phyloP scores from a whole-genome alignment of 345 rosid genomes.

The Bruguiera parviflora region DNA sequence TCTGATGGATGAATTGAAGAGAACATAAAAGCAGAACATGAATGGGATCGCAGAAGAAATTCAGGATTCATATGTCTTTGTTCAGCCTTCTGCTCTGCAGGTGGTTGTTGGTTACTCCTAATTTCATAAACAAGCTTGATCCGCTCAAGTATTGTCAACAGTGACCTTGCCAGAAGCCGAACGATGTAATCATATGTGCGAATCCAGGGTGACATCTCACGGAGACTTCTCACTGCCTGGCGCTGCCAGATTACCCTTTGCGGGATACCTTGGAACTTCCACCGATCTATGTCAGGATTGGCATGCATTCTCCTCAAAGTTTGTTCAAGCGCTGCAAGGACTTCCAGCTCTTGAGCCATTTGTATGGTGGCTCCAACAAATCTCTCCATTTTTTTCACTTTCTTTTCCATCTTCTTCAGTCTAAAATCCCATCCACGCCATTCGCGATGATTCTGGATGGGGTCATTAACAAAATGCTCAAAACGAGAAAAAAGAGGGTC shows the following conservation, averaged over 20 bases:
- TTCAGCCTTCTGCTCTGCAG: conserved; percentile 12
- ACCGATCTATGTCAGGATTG: conserved; percentile 31
- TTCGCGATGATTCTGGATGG: conserved; percentile 35
- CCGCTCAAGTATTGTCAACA: conserved; percentile 55
- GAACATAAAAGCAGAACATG: conserved; percentile 36
- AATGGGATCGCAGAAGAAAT: conserved; percentile 30
- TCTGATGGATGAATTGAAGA: conserved; percentile 41
- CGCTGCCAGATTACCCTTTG: conserved; percentile 52
- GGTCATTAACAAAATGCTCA: conserved; percentile 46
- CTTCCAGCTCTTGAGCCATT: conserved; percentile 57
- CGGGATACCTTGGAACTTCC: conserved; percentile 47
- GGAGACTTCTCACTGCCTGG: conserved; percentile 50
- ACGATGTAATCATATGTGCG: conserved; percentile 54
- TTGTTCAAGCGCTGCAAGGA: conserved; percentile 64
- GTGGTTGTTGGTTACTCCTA: conserved; percentile 19
- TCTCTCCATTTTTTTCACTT: conserved; percentile 62
- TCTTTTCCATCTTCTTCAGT: conserved; percentile 63
- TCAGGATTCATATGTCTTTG: conserved; percentile 7
- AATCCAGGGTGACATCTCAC: conserved; percentile 59
- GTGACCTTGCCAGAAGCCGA: conserved; percentile 54
- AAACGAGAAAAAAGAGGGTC: conserved; percentile 45
- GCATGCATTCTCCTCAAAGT: conserved; percentile 51
- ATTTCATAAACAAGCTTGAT: conserved; percentile 31
- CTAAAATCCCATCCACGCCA: conserved; percentile 59
- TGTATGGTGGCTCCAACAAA: conserved; percentile 46